Base-by-base conservation (phyloP, 139 green algal genomes). In the Coccomyxa sp. region DNA sequence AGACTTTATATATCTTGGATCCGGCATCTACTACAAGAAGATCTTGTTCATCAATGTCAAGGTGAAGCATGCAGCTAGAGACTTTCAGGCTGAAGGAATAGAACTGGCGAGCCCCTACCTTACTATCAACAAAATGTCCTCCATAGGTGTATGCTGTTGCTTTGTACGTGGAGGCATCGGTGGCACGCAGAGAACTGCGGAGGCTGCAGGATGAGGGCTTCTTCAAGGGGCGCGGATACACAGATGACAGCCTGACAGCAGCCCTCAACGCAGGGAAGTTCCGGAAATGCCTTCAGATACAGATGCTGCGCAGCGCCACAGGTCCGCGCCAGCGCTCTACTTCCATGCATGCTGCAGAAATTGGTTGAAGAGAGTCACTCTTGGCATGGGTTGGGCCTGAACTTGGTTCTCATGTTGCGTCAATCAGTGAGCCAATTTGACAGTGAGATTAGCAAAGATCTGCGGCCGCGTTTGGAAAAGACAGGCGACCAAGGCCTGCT, bases 271-370 rank as follows among this genome's bases (percentile, higher is more conserved):
- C 21, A 57, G 74, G 74, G 23, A 57, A 27, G n/a, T 78, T 38
- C 74, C 21, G 28, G 27, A 38, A 78, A 7, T 17, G 14, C 21
- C 51, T 81, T 45, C 77, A 81, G 51, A 81, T 81, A 21, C 77
- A 68, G 23, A 67, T 81, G 77, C 77, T 81, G 51, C 77, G 77
- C 57, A 81, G 77, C 77, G 77, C n/a, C 17, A 32, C 77, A 16
- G 63, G 63, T 71, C 63, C 18, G 21, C 63, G 63, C 63, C 63
- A 71, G 18, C 63, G 4, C 18, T 15, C 7, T 21, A 21, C 1
- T 15, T 9, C 21, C 63, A 71, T 21, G 18, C 18, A 28, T 71
- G 63, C 63, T 71, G 63, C 21, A 9, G 1, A 71, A 9, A 71
- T 14, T 16, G 17, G 30, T 71, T 21, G 63, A 25, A 11, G 63